These are phyloP conservation scores for Phytophthora boehmeriae DNA, from an alignment of 352 stramenopile species.

Conservation along the genomic window DNA sequence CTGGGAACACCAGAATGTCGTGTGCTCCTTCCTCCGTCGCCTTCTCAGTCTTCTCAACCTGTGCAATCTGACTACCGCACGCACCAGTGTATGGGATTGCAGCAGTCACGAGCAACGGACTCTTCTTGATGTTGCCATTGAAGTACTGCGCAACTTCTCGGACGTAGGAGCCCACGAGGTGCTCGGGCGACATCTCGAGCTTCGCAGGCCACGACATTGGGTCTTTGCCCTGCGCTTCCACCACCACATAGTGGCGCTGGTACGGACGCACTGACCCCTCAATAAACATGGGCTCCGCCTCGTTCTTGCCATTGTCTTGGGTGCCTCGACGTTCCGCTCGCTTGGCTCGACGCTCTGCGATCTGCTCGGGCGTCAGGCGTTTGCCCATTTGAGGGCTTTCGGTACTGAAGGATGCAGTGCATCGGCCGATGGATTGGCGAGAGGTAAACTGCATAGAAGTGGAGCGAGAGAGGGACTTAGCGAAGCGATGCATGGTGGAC, in stretches of 20 bases:
- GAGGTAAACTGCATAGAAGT: not conserved
- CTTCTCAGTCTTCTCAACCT: conserved; percentile 1
- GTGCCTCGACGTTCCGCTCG: conserved; percentile 23
- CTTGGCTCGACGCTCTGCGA: conserved; percentile 36
- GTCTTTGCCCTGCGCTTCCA: conserved; percentile 45
- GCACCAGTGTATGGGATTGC: conserved; percentile 49
- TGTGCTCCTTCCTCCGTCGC: conserved; percentile 31
- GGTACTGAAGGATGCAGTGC: conserved; percentile 21
- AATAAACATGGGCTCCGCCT: conserved; percentile 43
- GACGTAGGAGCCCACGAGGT: conserved; percentile 56
- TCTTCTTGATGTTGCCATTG: conserved; percentile 40
- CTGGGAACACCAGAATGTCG: conserved; percentile 75
- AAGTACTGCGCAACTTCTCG: conserved; percentile 33
- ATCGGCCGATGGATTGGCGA: conserved; percentile 4
- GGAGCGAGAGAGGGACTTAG: conserved; percentile 9
- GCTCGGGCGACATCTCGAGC: conserved; percentile 63
- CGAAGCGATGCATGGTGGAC: conserved; percentile 18
- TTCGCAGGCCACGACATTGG: conserved; percentile 69
- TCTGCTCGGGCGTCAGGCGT: conserved; percentile 34
- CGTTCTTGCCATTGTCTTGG: conserved; percentile 5
- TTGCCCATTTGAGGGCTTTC: conserved; percentile 24
- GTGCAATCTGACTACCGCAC: conserved; percentile 3
- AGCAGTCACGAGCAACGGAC: conserved; percentile 54
- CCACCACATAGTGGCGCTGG: conserved; percentile 61
- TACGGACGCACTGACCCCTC: conserved; percentile 66